Evolutionary conservation across 805 yeast genomes (phyloP).

Genomic region (Pichia californica): DNA sequence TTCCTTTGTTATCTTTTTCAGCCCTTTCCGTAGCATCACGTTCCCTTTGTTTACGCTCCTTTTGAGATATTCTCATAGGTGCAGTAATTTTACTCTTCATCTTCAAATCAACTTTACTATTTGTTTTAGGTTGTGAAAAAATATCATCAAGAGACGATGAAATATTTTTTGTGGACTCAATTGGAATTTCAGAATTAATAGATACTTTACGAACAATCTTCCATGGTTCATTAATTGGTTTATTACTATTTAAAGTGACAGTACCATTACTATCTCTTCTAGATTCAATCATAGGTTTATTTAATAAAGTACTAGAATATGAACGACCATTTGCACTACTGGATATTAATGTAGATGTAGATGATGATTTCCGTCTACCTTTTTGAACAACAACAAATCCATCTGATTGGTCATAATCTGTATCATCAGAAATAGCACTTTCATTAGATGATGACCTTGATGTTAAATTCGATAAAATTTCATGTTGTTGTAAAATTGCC

Average conservation of each 20-base stretch:
- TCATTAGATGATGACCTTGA: slow-evolving; percentile 5
- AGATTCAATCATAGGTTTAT: background rate
- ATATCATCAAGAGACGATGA: slow-evolving; percentile 3
- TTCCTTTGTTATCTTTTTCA: slow-evolving; percentile 1
- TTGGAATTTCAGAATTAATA: background rate
- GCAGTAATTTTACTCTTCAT: slow-evolving; percentile 4
- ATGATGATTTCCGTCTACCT: slow-evolving; percentile 25
- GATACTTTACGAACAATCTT: background rate
- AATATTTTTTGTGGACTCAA: background rate
- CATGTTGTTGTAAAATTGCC: background rate
- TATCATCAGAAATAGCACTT: slow-evolving; percentile 20
- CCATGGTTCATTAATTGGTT: slow-evolving; percentile 4
- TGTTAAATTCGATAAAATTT: background rate
- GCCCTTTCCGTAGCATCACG: background rate
- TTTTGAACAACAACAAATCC: slow-evolving; percentile 31
- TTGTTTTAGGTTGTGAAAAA: background rate
- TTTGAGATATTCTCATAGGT: slow-evolving; percentile 15
- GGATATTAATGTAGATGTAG: background rate
- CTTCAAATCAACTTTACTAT: slow-evolving; percentile 1
- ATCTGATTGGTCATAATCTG: slow-evolving; percentile 23
- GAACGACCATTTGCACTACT: background rate
- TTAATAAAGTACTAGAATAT: background rate
- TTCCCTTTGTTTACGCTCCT: slow-evolving; percentile 14
- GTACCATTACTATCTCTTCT: slow-evolving; percentile 1
- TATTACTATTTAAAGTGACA: background rate